Percentiles rank a stretch among this genome's conserved stretches.
Evolutionary conservation across 2,329 filamentous ascomycete species (phyloP).

Genomic region (Claviceps digitariae): DNA sequence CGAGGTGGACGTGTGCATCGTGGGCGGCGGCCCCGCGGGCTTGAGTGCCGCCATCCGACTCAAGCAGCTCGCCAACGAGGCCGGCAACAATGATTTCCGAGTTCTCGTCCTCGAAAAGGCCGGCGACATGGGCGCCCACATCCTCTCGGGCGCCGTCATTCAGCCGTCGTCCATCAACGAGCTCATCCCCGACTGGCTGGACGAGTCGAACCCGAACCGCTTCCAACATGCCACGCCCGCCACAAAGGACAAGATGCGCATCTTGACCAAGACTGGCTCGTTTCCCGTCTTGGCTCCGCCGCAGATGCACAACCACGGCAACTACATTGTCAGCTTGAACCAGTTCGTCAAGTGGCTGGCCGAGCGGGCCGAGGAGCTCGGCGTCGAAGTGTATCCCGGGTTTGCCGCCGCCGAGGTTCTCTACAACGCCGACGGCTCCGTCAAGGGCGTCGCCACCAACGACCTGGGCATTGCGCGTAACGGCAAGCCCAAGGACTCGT

Average conservation of each 20-base stretch:
- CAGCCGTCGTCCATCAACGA: slow-evolving; percentile 81
- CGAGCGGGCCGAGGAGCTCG: slow-evolving; percentile 89
- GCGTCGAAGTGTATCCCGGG: slow-evolving; percentile 91
- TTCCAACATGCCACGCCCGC: slow-evolving; percentile 84
- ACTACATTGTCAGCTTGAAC: slow-evolving; percentile 93
- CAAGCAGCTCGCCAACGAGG: slow-evolving; percentile 89
- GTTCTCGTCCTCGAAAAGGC: slow-evolving; percentile 91
- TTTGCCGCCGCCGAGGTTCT: slow-evolving; percentile 91
- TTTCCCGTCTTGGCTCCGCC: slow-evolving; percentile 79
- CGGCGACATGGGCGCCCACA: slow-evolving; percentile 86
- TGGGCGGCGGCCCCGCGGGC: slow-evolving; percentile 90
- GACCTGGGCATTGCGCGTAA: slow-evolving; percentile 74
- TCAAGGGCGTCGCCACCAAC: slow-evolving; percentile 90
- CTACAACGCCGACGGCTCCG: slow-evolving; percentile 74
- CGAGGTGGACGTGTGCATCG: slow-evolving; percentile 90
- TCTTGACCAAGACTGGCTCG: slow-evolving; percentile 68
- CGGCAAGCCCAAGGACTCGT: slow-evolving; percentile 76
- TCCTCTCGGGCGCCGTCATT: slow-evolving; percentile 89
- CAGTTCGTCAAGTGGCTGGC: slow-evolving; percentile 93
- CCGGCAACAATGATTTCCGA: slow-evolving; percentile 89
- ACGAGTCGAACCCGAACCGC: slow-evolving; percentile 72
- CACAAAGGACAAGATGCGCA: slow-evolving; percentile 77
- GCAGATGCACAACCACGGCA: slow-evolving; percentile 96
- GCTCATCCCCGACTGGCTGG: slow-evolving; percentile 85
- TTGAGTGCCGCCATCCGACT: slow-evolving; percentile 85